Conservation (phyloP, 225 moss, liverwort and hornwort species). For the Marchantia paleacea region DNA sequence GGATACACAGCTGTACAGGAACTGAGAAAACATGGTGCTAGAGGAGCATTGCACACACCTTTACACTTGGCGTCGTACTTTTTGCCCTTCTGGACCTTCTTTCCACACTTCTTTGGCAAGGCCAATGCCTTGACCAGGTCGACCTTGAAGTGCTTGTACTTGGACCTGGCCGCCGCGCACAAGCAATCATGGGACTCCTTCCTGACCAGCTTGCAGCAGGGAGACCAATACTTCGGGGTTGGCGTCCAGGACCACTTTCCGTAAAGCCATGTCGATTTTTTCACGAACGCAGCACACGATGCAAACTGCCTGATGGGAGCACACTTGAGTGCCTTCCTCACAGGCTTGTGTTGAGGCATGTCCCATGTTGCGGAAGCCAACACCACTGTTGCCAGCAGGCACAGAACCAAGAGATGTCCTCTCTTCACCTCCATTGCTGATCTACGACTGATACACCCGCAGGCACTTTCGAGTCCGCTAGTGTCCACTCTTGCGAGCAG, state of each 20-base stretch:
- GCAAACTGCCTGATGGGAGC: background rate
- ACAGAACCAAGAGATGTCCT: background rate
- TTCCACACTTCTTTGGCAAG: background rate
- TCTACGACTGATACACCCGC: too few relatives aligned
- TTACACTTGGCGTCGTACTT: background rate
- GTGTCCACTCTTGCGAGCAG: too few relatives aligned
- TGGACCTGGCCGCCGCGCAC: background rate
- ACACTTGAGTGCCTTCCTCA: background rate
- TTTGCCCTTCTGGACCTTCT: background rate
- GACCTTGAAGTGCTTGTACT: background rate
- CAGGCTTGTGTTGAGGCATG: background rate
- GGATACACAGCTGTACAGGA: background rate
- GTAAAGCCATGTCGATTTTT: background rate
- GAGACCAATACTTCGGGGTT: background rate
- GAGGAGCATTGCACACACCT: background rate
- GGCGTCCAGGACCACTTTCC: background rate
- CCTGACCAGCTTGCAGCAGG: constrained; percentile 4
- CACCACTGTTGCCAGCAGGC: background rate
- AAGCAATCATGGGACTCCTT: background rate
- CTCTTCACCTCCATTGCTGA: too few relatives aligned
- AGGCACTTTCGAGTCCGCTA: too few relatives aligned
- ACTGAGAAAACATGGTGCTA: background rate
- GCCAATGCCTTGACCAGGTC: background rate
- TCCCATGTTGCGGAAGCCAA: background rate
- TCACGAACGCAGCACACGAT: background rate